Base-by-base conservation (phyloP, 2,329 filamentous ascomycete species). In the Hymenoscyphus fructigenus region DNA sequence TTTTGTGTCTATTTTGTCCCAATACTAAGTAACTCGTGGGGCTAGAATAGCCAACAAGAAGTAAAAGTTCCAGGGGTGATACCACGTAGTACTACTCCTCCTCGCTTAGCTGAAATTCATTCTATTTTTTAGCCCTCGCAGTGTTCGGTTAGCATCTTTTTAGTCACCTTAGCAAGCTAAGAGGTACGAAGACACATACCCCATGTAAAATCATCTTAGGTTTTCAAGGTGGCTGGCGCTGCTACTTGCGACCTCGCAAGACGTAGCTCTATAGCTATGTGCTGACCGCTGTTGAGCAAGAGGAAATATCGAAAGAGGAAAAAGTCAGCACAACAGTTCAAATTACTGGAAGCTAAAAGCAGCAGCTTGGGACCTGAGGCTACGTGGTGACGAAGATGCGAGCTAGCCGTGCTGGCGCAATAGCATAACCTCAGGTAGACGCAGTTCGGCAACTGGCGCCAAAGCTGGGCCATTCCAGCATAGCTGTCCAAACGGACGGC, bases 211-310 rank as follows among this genome's bases (percentile, higher is more conserved):
- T 50, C n/a, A 50, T 50, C 44, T 50, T 50, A 10, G 44, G 44
- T 50, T 50, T 50, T 44, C 17, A 50, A 50, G 44, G 44, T 20
- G 17, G 44, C n/a, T 50, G 44, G n/a, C 44, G 44, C 7, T 50
- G 57, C 57, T 34, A 59, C 17, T 59, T 41, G 26, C 55, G 55
- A 57, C 28, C 34, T 32, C 28, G 55, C 26, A 34, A 57, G 55
- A 57, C 55, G 55, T 32, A 29, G 55, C 55, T 23, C 55, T 17
- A 57, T 57, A 26, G 20, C 55, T 57, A 29, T n/a, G 55, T 57
- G 55, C 55, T 57, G 26, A 57, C 55, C 29, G 55, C 55, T 57
- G 29, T 57, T 32, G 55, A 57, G 55, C 9, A 57, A 57, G 34
- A 36, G 10, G 34, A 36, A 36, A 36, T 36, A 36, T 36, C 34